Conservation (phyloP, 2,329 filamentous ascomycete genomes). For the Fusarium albidum region DNA sequence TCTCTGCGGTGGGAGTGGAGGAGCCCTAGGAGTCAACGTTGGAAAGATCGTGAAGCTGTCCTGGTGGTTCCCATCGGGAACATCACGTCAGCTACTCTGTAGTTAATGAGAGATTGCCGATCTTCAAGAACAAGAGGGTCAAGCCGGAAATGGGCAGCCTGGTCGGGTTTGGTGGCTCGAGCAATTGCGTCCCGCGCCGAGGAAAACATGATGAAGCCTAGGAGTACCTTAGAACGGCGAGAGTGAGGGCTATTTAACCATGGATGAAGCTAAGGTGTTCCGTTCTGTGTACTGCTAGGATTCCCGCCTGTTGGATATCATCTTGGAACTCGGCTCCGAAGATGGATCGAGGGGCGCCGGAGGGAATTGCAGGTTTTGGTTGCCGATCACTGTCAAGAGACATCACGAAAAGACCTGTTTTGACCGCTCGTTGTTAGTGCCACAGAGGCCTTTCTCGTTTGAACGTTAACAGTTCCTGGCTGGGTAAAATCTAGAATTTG, state of each 20-base stretch:
- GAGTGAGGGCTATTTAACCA: neutral
- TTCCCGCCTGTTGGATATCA: neutral
- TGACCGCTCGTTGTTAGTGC: conserved; percentile 7
- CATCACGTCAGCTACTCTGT: conserved; percentile 13
- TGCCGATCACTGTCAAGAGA: conserved; percentile 4
- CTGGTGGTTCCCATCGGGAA: conserved; percentile 19
- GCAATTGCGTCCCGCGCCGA: conserved; percentile 12
- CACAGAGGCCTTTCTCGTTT: conserved; percentile 13
- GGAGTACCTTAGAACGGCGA: neutral
- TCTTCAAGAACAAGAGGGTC: conserved; percentile 27
- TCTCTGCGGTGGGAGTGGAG: conserved; percentile 6
- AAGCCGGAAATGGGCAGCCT: conserved; percentile 15
- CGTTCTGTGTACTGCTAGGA: neutral
- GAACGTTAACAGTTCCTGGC: neutral
- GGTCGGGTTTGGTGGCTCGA: conserved; percentile 26
- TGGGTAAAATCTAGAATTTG: conserved; percentile 14
- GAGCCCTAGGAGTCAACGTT: neutral
- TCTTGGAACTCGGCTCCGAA: conserved; percentile 16
- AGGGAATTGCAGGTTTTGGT: neutral
- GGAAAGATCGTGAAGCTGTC: conserved; percentile 5
- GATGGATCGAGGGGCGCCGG: neutral
- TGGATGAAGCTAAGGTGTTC: neutral
- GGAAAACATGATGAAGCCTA: conserved; percentile 10
- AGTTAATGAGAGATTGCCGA: conserved; percentile 32
- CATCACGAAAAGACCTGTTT: neutral